A percentile compares a stretch with the other conserved stretches of the same genome.
phyloP scores from a whole-genome alignment of 2,329 filamentous ascomycete genomes.

The Cordyceps farinosa region DNA sequence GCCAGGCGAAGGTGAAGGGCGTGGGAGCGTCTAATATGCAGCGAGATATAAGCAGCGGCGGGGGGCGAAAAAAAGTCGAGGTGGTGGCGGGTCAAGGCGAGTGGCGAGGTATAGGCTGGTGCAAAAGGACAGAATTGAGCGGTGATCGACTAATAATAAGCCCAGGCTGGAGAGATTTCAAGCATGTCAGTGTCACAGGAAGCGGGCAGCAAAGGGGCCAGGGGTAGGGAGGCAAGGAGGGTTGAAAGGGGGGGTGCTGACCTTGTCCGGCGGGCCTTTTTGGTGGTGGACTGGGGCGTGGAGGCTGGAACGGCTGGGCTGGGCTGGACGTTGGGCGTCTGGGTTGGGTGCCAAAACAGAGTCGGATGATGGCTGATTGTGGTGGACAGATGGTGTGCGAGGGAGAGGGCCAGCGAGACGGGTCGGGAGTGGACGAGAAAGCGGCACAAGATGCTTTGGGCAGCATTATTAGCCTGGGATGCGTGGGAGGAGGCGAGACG shows the following conservation, averaged over 20 bases:
- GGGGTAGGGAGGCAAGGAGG: background rate
- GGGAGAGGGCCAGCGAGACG: background rate
- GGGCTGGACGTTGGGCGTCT: slow-evolving; percentile 4
- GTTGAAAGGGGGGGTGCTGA: background rate
- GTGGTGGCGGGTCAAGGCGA: slow-evolving; percentile 3
- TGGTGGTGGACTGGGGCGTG: background rate
- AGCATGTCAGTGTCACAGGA: slow-evolving; percentile 9
- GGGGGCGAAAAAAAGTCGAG: slow-evolving; percentile 4
- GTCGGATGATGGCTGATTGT: slow-evolving; percentile 1
- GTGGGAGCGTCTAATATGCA: slow-evolving; percentile 8
- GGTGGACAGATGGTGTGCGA: background rate
- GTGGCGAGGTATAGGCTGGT: slow-evolving; percentile 3
- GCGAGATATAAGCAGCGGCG: slow-evolving; percentile 7
- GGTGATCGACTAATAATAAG: slow-evolving; percentile 8
- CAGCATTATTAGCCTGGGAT: slow-evolving; percentile 3
- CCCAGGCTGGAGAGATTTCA: slow-evolving; percentile 2
- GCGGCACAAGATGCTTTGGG: slow-evolving; percentile 8
- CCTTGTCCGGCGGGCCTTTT: background rate
- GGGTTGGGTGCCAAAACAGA: slow-evolving; percentile 14
- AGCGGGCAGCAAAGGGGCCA: background rate
- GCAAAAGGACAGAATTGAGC: background rate
- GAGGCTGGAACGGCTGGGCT: background rate
- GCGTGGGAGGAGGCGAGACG: background rate
- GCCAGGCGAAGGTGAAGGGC: background rate
- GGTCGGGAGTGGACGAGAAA: background rate